These are phyloP conservation scores for Limonium bicolor DNA, from an alignment of 148 eudicot genomes.

Conservation along the genomic window DNA sequence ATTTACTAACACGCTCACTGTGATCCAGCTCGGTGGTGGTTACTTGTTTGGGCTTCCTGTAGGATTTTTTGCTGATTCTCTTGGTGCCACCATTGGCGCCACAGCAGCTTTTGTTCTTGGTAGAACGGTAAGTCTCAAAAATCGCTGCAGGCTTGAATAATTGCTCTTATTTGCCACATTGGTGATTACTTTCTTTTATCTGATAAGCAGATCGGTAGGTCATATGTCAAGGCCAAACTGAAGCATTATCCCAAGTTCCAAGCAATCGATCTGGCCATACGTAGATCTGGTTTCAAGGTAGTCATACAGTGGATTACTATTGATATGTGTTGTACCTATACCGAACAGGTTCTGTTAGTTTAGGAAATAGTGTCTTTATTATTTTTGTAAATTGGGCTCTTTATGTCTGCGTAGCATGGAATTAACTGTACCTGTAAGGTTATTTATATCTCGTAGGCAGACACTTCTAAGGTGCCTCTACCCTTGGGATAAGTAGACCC, in stretches of 20 bases:
- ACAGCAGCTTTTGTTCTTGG: slow-evolving; percentile 83
- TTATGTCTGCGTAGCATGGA: too few relatives aligned
- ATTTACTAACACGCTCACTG: too few relatives aligned
- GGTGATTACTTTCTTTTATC: neutral
- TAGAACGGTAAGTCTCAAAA: slow-evolving; percentile 55
- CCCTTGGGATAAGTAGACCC: too few relatives aligned
- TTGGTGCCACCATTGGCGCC: slow-evolving; percentile 88
- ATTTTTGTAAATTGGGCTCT: too few relatives aligned
- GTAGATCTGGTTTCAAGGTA: slow-evolving; percentile 44
- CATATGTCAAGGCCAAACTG: slow-evolving; percentile 31
- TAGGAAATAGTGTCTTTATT: too few relatives aligned
- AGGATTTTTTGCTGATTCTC: slow-evolving; percentile 85
- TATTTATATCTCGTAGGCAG: too few relatives aligned
- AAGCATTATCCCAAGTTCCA: slow-evolving; percentile 35
- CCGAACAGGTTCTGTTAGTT: too few relatives aligned
- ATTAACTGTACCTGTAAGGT: too few relatives aligned
- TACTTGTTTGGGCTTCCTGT: slow-evolving; percentile 90
- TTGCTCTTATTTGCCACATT: neutral
- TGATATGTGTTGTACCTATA: too few relatives aligned
- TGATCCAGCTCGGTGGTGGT: slow-evolving; percentile 86
- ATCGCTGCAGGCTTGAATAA: neutral
- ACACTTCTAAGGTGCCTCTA: too few relatives aligned
- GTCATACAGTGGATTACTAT: too few relatives aligned
- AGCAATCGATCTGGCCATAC: slow-evolving; percentile 32
- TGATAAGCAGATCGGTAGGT: slow-evolving; percentile 24